phyloP scores from a whole-genome alignment of 2,329 filamentous ascomycete genomes.

The Aureobasidium musti region DNA sequence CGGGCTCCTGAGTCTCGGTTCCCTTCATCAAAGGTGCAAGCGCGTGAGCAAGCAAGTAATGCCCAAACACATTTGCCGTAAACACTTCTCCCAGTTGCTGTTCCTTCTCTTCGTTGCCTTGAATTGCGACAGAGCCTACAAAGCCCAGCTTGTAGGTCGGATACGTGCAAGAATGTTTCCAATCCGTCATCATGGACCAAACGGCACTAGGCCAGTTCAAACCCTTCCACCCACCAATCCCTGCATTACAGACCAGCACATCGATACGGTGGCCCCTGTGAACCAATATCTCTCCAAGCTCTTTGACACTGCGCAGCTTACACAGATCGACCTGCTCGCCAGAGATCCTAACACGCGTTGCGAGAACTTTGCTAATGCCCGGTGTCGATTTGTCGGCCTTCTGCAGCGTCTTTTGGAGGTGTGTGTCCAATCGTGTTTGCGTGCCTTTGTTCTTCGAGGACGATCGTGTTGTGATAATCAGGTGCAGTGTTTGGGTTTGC shows the following conservation, averaged over 20 bases:
- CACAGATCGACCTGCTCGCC: slow-evolving; percentile 62
- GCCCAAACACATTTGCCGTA: slow-evolving; percentile 89
- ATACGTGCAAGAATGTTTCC: slow-evolving; percentile 70
- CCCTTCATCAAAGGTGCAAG: slow-evolving; percentile 70
- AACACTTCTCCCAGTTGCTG: slow-evolving; percentile 73
- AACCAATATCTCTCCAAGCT: slow-evolving; percentile 54
- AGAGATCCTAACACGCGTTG: slow-evolving; percentile 53
- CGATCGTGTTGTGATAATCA: slow-evolving; percentile 83
- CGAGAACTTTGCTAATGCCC: slow-evolving; percentile 46
- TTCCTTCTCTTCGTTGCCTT: slow-evolving; percentile 42
- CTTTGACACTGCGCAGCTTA: slow-evolving; percentile 57
- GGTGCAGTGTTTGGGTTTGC: slow-evolving; percentile 67
- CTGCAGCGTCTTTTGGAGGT: slow-evolving; percentile 57
- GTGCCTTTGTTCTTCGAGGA: slow-evolving; percentile 73
- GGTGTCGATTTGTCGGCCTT: slow-evolving; percentile 41
- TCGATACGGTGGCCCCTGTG: slow-evolving; percentile 71
- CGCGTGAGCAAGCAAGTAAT: slow-evolving; percentile 84
- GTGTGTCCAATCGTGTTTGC: slow-evolving; percentile 61
- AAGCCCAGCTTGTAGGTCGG: slow-evolving; percentile 72
- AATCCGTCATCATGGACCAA: slow-evolving; percentile 60
- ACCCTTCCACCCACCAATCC: slow-evolving; percentile 83
- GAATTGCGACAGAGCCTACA: slow-evolving; percentile 55
- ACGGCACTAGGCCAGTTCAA: slow-evolving; percentile 67
- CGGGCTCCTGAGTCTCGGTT: slow-evolving; percentile 47
- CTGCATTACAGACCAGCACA: slow-evolving; percentile 80